Evolutionary conservation across 2,329 filamentous ascomycete species (phyloP).

Genomic region (Ceratocystis harringtonii): DNA sequence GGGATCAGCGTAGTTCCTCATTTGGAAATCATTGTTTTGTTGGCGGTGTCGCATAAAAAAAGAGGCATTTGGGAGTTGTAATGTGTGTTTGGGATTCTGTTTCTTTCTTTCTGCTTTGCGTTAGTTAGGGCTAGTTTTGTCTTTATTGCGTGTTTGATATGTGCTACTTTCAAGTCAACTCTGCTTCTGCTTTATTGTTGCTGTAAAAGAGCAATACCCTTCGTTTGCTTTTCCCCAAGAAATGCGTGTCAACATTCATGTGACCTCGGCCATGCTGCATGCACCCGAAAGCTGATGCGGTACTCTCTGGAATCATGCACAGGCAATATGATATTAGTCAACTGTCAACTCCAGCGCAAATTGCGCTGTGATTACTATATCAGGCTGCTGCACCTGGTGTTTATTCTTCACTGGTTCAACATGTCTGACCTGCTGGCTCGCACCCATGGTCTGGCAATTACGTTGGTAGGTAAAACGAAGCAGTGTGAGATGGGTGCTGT

Average conservation of each 20-base stretch:
- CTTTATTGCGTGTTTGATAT: background rate
- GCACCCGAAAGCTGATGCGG: background rate
- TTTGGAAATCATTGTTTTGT: background rate
- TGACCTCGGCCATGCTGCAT: background rate
- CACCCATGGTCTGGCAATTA: background rate
- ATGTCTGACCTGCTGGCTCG: background rate
- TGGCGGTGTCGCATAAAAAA: constrained; percentile 10
- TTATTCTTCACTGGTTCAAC: background rate
- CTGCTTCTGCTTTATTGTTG: background rate
- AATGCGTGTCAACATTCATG: background rate
- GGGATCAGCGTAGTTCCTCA: background rate
- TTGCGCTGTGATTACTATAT: background rate
- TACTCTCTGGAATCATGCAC: background rate
- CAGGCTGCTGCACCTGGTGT: background rate
- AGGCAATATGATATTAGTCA: background rate
- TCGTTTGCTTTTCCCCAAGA: background rate
- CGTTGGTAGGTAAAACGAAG: background rate
- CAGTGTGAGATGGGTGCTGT: background rate
- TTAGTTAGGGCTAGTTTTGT: constrained; percentile 7
- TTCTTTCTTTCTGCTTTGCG: background rate
- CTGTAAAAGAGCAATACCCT: background rate
- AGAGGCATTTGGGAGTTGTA: constrained; percentile 12
- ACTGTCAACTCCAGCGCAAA: background rate
- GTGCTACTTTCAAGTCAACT: background rate
- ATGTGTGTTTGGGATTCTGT: constrained; percentile 10